Percentiles rank a stretch among this genome's conserved stretches.
phyloP scores from a whole-genome alignment of 345 rosid genomes.

The Bruguiera parviflora region DNA sequence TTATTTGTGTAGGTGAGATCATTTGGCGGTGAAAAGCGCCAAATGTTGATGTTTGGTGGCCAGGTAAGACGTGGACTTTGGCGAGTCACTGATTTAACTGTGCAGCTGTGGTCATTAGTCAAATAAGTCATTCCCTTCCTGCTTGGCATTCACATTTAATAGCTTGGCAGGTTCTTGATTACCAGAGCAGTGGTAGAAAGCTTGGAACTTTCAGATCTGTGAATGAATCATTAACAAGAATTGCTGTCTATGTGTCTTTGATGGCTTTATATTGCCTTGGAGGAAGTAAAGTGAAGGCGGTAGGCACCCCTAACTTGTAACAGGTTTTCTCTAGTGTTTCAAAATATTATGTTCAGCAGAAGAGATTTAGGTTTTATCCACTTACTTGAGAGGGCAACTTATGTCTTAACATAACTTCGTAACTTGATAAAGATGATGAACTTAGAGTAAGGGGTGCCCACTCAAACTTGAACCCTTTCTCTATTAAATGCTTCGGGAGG shows the following conservation, averaged over 20 bases:
- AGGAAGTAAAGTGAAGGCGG: constrained; percentile 96
- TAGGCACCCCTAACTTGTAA: constrained; percentile 41
- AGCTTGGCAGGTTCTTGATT: constrained; percentile 70
- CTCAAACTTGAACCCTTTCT: not conserved
- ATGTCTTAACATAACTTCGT: not conserved
- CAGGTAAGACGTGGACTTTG: constrained; percentile 48
- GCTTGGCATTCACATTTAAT: constrained; percentile 21
- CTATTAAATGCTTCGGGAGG: not conserved
- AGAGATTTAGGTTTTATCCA: not conserved
- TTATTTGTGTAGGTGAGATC: constrained; percentile 72
- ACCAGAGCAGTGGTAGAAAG: constrained; percentile 80
- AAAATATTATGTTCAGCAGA: not conserved
- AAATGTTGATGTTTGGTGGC: constrained; percentile 77
- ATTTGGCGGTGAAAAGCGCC: constrained; percentile 93
- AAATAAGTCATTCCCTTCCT: constrained; percentile 9
- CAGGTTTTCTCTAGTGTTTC: constrained; percentile 15
- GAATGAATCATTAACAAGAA: constrained; percentile 86
- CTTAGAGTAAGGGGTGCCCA: not conserved
- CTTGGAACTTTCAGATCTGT: constrained; percentile 87
- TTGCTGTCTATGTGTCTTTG: constrained; percentile 84
- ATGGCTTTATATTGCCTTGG: constrained; percentile 85
- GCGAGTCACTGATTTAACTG: not conserved
- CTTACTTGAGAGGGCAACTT: not conserved
- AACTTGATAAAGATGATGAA: constrained; percentile 1
- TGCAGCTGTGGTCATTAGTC: constrained; percentile 2